phyloP scores from a whole-genome alignment of 495 filamentous ascomycete species.

The Penicillium coffeae region DNA sequence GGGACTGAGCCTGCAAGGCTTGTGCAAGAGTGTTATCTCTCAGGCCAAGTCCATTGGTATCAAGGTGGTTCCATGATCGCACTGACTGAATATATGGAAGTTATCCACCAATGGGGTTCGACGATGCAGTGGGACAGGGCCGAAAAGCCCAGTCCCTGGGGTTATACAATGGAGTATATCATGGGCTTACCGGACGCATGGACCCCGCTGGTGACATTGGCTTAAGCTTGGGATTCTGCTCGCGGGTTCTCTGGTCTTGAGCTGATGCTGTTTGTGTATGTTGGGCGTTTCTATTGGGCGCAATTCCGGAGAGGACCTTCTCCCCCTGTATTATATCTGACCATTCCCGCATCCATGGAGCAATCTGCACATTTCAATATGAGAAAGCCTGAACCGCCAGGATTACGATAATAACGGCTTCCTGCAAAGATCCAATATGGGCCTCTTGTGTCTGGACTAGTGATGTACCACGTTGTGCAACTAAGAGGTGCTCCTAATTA shows the following conservation, averaged over 20 bases:
- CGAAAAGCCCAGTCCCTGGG: no score
- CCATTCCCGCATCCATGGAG: background rate
- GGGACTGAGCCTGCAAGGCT: constrained; percentile 71
- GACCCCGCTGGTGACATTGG: no score
- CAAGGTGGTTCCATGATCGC: constrained; percentile 62
- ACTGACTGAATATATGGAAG: background rate
- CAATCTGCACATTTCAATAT: background rate
- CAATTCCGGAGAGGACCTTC: background rate
- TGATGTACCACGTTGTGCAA: background rate
- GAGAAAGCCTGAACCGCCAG: background rate
- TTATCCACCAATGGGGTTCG: no score
- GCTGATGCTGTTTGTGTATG: background rate
- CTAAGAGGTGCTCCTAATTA: background rate
- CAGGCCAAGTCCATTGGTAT: constrained; percentile 89
- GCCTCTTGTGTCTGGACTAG: background rate
- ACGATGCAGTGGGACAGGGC: no score
- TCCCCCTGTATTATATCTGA: constrained; percentile 7
- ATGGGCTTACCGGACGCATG: no score
- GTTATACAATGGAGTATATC: no score
- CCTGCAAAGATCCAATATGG: background rate
- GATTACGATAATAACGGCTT: background rate
- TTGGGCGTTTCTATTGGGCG: constrained; percentile 1
- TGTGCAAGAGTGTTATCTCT: constrained; percentile 80
- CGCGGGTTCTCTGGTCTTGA: no score
- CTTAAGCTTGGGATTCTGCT: no score